These are phyloP conservation scores for Conoideocrella luteorostrata DNA, from an alignment of 2,329 filamentous ascomycete genomes.

Conservation along the genomic window DNA sequence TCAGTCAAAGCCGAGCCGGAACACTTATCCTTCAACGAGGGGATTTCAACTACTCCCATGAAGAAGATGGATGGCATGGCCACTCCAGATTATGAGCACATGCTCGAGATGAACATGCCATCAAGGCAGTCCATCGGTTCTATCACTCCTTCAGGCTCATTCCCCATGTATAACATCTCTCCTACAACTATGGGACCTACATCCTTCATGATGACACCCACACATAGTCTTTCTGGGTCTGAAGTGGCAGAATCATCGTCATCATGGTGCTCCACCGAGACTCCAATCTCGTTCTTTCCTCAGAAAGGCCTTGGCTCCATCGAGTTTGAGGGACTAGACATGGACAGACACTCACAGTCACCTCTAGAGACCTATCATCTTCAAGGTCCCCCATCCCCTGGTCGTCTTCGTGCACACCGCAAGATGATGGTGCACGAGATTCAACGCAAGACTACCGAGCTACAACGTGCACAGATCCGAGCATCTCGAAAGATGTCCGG, in stretches of 20 bases:
- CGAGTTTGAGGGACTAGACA: slow-evolving; percentile 27
- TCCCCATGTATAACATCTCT: slow-evolving; percentile 29
- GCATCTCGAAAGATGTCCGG: slow-evolving; percentile 21
- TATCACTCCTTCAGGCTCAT: slow-evolving; percentile 30
- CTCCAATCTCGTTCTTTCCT: slow-evolving; percentile 34
- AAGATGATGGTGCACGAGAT: slow-evolving; percentile 35
- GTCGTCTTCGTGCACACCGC: slow-evolving; percentile 28
- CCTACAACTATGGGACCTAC: slow-evolving; percentile 24
- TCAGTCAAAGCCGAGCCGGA: slow-evolving; percentile 28
- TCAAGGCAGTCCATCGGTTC: slow-evolving; percentile 28
- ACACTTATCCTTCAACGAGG: slow-evolving; percentile 24
- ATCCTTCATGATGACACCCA: slow-evolving; percentile 34
- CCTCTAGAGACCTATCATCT: slow-evolving; percentile 25
- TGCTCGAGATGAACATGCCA: slow-evolving; percentile 30
- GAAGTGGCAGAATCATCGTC: slow-evolving; percentile 31
- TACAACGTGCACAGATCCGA: slow-evolving; percentile 35
- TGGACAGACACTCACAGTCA: slow-evolving; percentile 30
- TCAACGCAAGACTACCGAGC: slow-evolving; percentile 36
- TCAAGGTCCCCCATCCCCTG: slow-evolving; percentile 26
- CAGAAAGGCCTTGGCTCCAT: slow-evolving; percentile 22
- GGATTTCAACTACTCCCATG: slow-evolving; percentile 30
- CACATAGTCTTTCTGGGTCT: slow-evolving; percentile 32
- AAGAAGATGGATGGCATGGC: slow-evolving; percentile 27
- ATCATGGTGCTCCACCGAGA: slow-evolving; percentile 34
- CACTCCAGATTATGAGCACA: slow-evolving; percentile 32